These are phyloP conservation scores for Phytopythium chamaehyphon DNA, from an alignment of 352 stramenopile genomes.

Conservation along the genomic window DNA sequence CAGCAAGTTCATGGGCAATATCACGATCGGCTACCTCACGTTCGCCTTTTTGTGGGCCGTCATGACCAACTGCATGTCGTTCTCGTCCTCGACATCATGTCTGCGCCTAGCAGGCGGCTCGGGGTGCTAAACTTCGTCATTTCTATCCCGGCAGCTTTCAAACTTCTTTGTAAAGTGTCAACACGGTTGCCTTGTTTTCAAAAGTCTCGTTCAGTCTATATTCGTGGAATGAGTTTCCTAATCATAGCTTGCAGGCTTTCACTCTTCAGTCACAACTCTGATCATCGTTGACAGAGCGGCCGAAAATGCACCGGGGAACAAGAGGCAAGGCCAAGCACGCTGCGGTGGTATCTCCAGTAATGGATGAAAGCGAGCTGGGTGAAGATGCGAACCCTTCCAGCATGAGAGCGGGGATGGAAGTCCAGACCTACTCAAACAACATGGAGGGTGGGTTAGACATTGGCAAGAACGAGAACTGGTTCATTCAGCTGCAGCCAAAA, in stretches of 20 bases:
- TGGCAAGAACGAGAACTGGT: neutral
- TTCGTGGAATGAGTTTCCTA: neutral
- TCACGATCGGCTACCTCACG: conserved; percentile 30
- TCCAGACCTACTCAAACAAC: neutral
- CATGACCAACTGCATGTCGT: conserved; percentile 51
- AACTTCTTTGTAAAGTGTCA: neutral
- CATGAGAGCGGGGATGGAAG: neutral
- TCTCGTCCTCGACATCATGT: conserved; percentile 31
- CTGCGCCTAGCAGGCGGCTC: conserved; percentile 35
- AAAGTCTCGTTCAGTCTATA: neutral
- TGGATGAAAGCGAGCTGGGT: conserved; percentile 27
- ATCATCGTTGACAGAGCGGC: too few relatives aligned
- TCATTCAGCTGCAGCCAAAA: conserved; percentile 26
- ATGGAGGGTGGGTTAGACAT: neutral
- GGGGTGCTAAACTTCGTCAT: conserved; percentile 15
- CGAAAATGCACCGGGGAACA: neutral
- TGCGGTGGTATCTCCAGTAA: conserved; percentile 46
- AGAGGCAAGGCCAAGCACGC: conserved; percentile 39
- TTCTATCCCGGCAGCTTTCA: neutral
- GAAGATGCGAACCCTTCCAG: neutral
- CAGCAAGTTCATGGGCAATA: conserved; percentile 28
- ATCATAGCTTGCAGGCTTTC: too few relatives aligned
- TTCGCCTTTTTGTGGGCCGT: conserved; percentile 45
- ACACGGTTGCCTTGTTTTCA: neutral
- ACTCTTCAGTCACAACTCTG: too few relatives aligned